These are phyloP conservation scores for Penicillium roqueforti DNA, from an alignment of 495 filamentous ascomycete species.

Conservation along the genomic window DNA sequence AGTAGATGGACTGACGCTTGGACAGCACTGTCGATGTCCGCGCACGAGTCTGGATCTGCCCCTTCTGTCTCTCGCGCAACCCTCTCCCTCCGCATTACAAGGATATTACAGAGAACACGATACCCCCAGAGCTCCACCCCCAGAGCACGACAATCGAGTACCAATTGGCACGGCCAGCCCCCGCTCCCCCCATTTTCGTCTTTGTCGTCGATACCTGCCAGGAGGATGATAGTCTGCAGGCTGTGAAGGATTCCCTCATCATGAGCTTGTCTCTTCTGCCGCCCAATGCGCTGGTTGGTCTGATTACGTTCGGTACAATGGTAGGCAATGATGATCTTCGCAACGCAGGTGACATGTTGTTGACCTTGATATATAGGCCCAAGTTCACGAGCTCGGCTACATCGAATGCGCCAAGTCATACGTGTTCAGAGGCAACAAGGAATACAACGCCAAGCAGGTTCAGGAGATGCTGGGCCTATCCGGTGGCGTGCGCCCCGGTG, in stretches of 20 bases:
- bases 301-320: conserved; percentile 98
- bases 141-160: conserved; percentile 97
- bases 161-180: conserved; percentile 84
- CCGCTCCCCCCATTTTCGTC: conserved; percentile 92
- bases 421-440: conserved; percentile 96
- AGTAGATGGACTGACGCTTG: conserved; percentile 19
- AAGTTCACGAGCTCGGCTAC: conserved; percentile 98
- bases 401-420: conserved; percentile 99
- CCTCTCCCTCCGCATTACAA: conserved; percentile 96
- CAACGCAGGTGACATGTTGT: conserved; percentile 17
- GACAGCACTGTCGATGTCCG: conserved; percentile 89
- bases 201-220: conserved; percentile 99
- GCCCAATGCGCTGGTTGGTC: conserved; percentile 86
- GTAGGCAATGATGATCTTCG: conserved; percentile 39
- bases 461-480: conserved; percentile 94
- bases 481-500: conserved; percentile 67
- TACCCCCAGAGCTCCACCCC: conserved; percentile 92
- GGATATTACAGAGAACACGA: conserved; percentile 92
- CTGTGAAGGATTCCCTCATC: conserved; percentile 91
- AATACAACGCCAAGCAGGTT: conserved; percentile 93
- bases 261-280: conserved; percentile 96
- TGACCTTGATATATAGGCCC: conserved; percentile 52
- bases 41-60: conserved; percentile 95
- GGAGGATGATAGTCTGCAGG: conserved; percentile 94
- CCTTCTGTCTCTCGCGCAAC: conserved; percentile 95